Conservation (phyloP, 768 basidiomycete genomes). For the Collybiopsis luxurians region DNA sequence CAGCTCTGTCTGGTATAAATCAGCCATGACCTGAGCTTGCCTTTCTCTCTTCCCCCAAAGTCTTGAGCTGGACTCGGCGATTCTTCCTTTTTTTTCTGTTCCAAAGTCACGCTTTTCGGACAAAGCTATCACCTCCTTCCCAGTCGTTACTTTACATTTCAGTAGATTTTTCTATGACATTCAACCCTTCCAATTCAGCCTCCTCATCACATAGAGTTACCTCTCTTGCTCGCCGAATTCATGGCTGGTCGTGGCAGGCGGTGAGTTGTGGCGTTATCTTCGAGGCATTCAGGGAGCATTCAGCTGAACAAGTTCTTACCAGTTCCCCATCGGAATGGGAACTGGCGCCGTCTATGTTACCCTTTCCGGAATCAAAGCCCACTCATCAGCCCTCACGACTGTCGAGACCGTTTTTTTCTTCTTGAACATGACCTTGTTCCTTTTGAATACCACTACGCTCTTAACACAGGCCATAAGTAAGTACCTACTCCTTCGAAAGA, state of each 20-base stretch:
- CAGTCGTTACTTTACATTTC: no score
- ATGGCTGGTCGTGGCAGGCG: constrained; percentile 51
- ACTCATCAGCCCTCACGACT: constrained; percentile 25
- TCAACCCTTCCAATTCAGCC: no score
- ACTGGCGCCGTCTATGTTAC: constrained; percentile 50
- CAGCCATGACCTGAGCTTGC: no score
- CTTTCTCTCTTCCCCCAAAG: no score
- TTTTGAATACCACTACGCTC: constrained; percentile 40
- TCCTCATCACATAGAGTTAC: constrained; percentile 28
- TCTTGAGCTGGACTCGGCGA: no score
- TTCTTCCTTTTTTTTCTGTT: no score
- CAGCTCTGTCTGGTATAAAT: no score
- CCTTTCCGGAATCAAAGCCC: constrained; percentile 36
- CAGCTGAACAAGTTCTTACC: background rate
- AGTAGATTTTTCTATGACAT: no score
- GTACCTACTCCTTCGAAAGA: constrained; percentile 8
- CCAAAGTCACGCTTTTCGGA: no score
- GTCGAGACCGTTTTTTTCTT: constrained; percentile 46
- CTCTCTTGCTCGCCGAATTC: constrained; percentile 38
- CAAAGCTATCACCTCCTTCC: no score
- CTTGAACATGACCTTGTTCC: constrained; percentile 41
- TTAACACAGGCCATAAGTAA: constrained; percentile 39
- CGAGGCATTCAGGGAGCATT: no score
- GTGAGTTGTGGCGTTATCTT: no score
- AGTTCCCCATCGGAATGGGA: constrained; percentile 52